Percentiles rank a stretch among this genome's conserved stretches.
phyloP scores from a whole-genome alignment of 768 basidiomycete species.

The Fomitopsis serialis region DNA sequence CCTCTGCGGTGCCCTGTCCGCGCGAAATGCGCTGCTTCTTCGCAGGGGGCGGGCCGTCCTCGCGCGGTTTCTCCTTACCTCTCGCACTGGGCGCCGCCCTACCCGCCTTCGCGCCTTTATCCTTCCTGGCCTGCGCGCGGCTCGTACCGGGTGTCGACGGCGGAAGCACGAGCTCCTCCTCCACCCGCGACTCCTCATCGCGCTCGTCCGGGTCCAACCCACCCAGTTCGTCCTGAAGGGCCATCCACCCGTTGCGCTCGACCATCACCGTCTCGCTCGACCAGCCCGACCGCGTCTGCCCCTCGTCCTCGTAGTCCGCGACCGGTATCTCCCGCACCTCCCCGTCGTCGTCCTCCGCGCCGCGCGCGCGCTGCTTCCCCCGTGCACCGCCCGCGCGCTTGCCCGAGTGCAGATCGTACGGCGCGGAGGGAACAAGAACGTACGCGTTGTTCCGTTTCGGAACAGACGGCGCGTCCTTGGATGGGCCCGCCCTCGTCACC shows the following conservation, averaged over 20 bases:
- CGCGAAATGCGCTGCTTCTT: neutral
- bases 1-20: neutral
- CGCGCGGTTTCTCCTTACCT: neutral
- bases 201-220: too few relatives aligned
- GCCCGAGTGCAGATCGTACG: neutral
- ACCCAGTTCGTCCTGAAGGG: too few relatives aligned
- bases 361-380: neutral
- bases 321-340: neutral
- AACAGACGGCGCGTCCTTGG: too few relatives aligned
- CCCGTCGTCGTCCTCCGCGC: neutral
- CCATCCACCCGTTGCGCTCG: too few relatives aligned
- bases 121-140: too few relatives aligned
- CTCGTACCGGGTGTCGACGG: too few relatives aligned
- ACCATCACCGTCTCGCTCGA: neutral
- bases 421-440: neutral
- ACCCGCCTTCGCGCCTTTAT: too few relatives aligned
- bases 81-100: too few relatives aligned
- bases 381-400: too few relatives aligned
- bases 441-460: neutral
- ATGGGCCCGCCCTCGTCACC: too few relatives aligned
- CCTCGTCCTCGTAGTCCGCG: neutral
- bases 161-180: too few relatives aligned
- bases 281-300: neutral
- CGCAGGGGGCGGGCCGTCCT: neutral
- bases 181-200: too few relatives aligned